Conservation (phyloP, 805 yeast genomes). For the Cyberlindnera maclurae region DNA sequence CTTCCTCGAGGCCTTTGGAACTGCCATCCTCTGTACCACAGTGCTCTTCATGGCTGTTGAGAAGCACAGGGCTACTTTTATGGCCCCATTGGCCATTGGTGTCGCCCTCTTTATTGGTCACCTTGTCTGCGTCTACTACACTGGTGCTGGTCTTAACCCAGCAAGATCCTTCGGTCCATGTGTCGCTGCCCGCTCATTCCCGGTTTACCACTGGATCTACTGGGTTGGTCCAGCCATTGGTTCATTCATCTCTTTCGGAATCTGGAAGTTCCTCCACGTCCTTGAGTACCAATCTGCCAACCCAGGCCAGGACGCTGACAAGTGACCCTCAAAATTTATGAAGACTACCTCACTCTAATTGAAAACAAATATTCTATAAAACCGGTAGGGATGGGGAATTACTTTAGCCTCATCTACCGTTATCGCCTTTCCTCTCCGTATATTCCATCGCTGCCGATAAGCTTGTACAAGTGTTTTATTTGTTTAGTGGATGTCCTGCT, state of each 20-base stretch:
- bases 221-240: slow-evolving; percentile 87
- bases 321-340: slow-evolving; percentile 13
- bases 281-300: slow-evolving; percentile 63
- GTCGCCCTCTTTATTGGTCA: slow-evolving; percentile 75
- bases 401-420: too few relatives aligned
- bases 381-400: too few relatives aligned
- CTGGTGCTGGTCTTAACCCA: slow-evolving; percentile 91
- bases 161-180: slow-evolving; percentile 86
- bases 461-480: too few relatives aligned
- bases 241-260: slow-evolving; percentile 52
- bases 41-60: slow-evolving; percentile 82
- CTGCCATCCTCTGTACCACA: slow-evolving; percentile 63
- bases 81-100: slow-evolving; percentile 84
- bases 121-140: slow-evolving; percentile 70
- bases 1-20: slow-evolving; percentile 77
- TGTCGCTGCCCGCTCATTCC: slow-evolving; percentile 66
- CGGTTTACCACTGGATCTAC: slow-evolving; percentile 83
- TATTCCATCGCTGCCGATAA: too few relatives aligned
- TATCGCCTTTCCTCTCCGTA: too few relatives aligned
- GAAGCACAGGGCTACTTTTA: slow-evolving; percentile 63
- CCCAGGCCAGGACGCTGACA: slow-evolving; percentile 62
- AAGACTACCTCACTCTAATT: too few relatives aligned
- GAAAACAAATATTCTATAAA: too few relatives aligned
- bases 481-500: too few relatives aligned
- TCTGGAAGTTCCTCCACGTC: slow-evolving; percentile 60